Conservation (phyloP, 306 rosid genomes). For the Gastrolobium bilobum region DNA sequence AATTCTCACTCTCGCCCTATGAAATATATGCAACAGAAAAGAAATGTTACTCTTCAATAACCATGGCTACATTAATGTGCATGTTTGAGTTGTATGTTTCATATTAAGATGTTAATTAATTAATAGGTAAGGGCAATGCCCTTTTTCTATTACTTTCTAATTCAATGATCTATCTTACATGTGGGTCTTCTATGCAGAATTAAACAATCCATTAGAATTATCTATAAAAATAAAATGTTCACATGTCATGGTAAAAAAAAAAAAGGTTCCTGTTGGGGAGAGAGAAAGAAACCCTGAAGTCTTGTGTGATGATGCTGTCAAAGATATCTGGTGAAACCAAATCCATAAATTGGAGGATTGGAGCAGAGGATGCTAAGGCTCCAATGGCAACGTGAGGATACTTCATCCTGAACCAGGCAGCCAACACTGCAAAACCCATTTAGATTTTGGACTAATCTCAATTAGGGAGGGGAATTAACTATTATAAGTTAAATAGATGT, state of each 20-base stretch:
- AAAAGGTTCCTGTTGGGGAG: neutral
- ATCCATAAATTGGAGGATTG: constrained; percentile 75
- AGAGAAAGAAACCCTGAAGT: constrained; percentile 68
- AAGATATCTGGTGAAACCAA: constrained; percentile 73
- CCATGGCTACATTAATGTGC: neutral
- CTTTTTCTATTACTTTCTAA: neutral
- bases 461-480: neutral
- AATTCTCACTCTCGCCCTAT: constrained; percentile 82
- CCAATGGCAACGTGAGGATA: constrained; percentile 86
- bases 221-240: neutral
- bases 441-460: neutral
- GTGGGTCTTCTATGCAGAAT: neutral
- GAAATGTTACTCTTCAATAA: neutral
- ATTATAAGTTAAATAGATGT: neutral
- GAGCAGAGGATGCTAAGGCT: constrained; percentile 89
- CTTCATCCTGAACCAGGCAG: constrained; percentile 89
- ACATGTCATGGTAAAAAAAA: neutral
- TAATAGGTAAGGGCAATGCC: neutral
- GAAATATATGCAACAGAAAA: neutral
- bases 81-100: constrained; percentile 9
- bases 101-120: neutral
- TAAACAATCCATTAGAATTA: neutral
- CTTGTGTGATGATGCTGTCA: constrained; percentile 61
- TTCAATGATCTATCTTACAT: constrained; percentile 9
- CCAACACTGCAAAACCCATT: constrained; percentile 70